Evolutionary conservation across 208 protist species (phyloP), one percentile per base, ranked within the genome.

Genomic region (Trypanosoma boissoni): DNA sequence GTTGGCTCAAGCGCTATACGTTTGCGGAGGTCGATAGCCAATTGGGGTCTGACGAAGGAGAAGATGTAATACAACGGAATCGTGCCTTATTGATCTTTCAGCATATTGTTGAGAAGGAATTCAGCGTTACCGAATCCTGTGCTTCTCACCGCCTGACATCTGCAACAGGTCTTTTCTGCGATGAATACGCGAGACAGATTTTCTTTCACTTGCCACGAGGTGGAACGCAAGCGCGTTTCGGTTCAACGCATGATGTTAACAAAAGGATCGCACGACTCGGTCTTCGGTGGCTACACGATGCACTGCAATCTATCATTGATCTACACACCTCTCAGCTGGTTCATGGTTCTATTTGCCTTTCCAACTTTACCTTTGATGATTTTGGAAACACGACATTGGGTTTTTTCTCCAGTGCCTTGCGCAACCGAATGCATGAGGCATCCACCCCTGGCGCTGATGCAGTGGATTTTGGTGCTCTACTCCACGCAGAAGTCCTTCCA

Each of bases 321-420:
- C 45, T 90, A 6, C 83, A 90, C 65, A 61, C 71, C 29, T 82
- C 76, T 42, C 76, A 76, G 18, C 55, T 81, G 52, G 66, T 72
- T 2, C 83, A 90, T 66, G 83, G 78, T 10, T 36, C 62, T 45
- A 53, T 90, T 24, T 53, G 50, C 10, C 62, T 90, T 27, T 78
- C 74, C 57, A 78, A 65, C 65, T 90, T 90, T 68, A 90, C 78
- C 12, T 86, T 78, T 66, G 83, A 90, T 59, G 76, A 83, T 58
- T 90, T 90, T 59, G 83, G 83, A 54, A 83, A 86, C 61, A 80
- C 76, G 1, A 68, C 72, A 21, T 58, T 90, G 0, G 83, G 78
- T n/a, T 64, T 74, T 31, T 90, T 90, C 44, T 66, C 54, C 28
- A 73, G 65, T 45, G 43, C 62, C 53, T 28, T 64, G 6, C 32